A percentile compares a stretch with the other conserved stretches of the same genome.
These are phyloP conservation scores for Cordyceps militaris DNA, from an alignment of 2,329 filamentous ascomycete species.

Conservation along the genomic window DNA sequence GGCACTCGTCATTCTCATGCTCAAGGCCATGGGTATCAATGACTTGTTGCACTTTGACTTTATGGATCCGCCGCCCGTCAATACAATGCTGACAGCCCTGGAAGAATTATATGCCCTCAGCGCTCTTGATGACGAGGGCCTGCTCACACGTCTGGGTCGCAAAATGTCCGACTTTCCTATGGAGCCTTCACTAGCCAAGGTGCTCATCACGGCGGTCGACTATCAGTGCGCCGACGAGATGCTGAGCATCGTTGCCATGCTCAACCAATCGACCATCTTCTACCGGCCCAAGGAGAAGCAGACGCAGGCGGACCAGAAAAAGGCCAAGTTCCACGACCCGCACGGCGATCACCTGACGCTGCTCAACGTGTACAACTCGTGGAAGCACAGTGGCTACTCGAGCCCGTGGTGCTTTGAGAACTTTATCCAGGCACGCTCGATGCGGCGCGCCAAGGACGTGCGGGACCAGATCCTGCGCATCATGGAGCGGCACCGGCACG, in stretches of 20 bases:
- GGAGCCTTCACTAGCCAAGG: conserved; percentile 87
- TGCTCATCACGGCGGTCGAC: conserved; percentile 80
- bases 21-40: conserved; percentile 92
- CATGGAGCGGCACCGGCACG: conserved; percentile 84
- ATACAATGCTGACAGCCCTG: conserved; percentile 92
- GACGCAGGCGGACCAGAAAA: conserved; percentile 92
- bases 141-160: conserved; percentile 82
- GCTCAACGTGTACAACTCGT: conserved; percentile 95
- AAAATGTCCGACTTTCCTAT: conserved; percentile 99
- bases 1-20: conserved; percentile 78
- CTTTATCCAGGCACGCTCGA: conserved; percentile 87
- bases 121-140: conserved; percentile 88
- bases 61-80: conserved; percentile 81
- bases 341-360: conserved; percentile 91
- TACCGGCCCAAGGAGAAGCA: conserved; percentile 98
- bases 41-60: conserved; percentile 91
- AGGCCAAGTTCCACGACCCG: conserved; percentile 93
- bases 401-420: conserved; percentile 96
- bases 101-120: conserved; percentile 92
- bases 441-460: conserved; percentile 86
- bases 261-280: conserved; percentile 80
- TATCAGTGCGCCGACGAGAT: conserved; percentile 89
- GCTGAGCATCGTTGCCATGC: conserved; percentile 89
- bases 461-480: conserved; percentile 87
- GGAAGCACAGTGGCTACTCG: conserved; percentile 77